phyloP scores from a whole-genome alignment of 495 filamentous ascomycete genomes.

The Hypoxylon crocopeplum region DNA sequence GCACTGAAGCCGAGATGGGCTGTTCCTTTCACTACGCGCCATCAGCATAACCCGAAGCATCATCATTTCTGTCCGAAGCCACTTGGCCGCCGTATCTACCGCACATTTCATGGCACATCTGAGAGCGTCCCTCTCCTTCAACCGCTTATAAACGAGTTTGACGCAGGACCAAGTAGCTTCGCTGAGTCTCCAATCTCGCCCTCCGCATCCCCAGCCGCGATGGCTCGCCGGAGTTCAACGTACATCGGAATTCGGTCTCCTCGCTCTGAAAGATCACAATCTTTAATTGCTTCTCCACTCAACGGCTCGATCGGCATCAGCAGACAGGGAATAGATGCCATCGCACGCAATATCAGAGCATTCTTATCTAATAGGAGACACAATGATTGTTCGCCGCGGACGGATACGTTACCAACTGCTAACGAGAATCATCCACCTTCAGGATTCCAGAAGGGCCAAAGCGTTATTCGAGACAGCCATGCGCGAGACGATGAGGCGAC shows the following conservation, averaged over 20 bases:
- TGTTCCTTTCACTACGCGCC: slow-evolving; percentile 10
- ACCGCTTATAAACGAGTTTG: slow-evolving; percentile 4
- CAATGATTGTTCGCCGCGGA: slow-evolving; percentile 1
- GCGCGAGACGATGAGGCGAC: not conserved
- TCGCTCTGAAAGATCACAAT: slow-evolving; percentile 2
- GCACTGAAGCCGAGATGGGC: slow-evolving; percentile 14
- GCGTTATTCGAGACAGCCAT: not conserved
- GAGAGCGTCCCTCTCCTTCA: slow-evolving; percentile 24
- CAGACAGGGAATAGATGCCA: slow-evolving; percentile 24
- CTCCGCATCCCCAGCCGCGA: slow-evolving; percentile 3
- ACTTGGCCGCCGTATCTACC: slow-evolving; percentile 12
- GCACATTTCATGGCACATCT: slow-evolving; percentile 19
- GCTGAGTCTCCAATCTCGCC: slow-evolving; percentile 1
- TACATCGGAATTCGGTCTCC: slow-evolving; percentile 6
- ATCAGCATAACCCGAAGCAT: slow-evolving; percentile 24
- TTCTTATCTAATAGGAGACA: slow-evolving; percentile 31
- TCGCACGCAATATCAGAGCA: slow-evolving; percentile 28
- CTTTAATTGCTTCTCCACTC: no score
- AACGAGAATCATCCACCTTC: slow-evolving; percentile 11
- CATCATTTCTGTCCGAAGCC: slow-evolving; percentile 29
- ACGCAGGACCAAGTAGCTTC: not conserved
- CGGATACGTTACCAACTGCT: not conserved
- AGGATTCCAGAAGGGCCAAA: not conserved
- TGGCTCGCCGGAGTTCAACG: slow-evolving; percentile 2
- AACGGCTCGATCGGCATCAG: slow-evolving; percentile 7